phyloP scores from a whole-genome alignment of 2,329 filamentous ascomycete genomes.

The Emydomyces testavorans region DNA sequence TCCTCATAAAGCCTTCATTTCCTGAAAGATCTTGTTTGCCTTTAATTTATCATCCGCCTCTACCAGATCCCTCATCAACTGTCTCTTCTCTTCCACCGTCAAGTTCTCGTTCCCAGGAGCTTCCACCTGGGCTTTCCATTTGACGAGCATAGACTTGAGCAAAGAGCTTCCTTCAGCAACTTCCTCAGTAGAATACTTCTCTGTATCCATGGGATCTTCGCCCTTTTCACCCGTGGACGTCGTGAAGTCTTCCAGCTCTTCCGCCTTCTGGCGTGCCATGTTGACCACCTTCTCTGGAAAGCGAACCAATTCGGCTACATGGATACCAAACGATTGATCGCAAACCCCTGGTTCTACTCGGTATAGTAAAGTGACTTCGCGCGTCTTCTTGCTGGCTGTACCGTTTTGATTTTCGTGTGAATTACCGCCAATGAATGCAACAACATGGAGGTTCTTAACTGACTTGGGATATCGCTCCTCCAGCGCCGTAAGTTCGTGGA shows the following conservation, averaged over 20 bases:
- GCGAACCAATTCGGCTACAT: constrained; percentile 90
- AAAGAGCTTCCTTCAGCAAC: constrained; percentile 78
- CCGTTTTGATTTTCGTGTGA: constrained; percentile 27
- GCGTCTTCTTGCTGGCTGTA: constrained; percentile 41
- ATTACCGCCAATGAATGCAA: constrained; percentile 67
- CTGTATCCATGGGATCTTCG: constrained; percentile 25
- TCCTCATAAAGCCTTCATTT: constrained; percentile 36
- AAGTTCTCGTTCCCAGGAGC: constrained; percentile 45
- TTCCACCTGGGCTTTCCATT: constrained; percentile 71
- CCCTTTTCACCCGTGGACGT: constrained; percentile 31
- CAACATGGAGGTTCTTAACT: constrained; percentile 88
- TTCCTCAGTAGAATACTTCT: constrained; percentile 63
- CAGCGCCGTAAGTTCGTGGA: constrained; percentile 90
- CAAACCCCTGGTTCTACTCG: constrained; percentile 93
- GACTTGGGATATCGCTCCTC: constrained; percentile 69
- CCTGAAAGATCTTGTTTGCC: constrained; percentile 44
- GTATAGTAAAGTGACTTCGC: constrained; percentile 88
- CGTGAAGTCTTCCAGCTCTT: constrained; percentile 87
- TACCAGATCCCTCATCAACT: constrained; percentile 68
- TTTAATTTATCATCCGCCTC: constrained; percentile 55
- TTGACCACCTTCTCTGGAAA: constrained; percentile 96
- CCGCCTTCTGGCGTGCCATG: constrained; percentile 98
- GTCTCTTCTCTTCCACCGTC: constrained; percentile 64
- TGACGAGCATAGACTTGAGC: constrained; percentile 68
- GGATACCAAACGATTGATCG: constrained; percentile 96